phyloP scores from a whole-genome alignment of 768 basidiomycete species.

The Lentinula raphanica region DNA sequence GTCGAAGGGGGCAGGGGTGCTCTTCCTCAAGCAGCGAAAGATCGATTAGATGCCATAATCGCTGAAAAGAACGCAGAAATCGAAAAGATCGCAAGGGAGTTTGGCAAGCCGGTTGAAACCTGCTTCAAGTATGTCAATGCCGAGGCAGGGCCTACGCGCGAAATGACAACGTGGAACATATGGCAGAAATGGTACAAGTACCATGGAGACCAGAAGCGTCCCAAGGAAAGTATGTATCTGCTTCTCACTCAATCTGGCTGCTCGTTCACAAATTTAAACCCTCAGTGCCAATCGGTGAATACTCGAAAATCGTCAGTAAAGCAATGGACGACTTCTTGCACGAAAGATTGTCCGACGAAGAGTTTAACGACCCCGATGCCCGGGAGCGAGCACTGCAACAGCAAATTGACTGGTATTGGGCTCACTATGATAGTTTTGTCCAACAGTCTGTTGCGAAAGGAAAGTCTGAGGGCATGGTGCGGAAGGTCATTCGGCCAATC shows the following conservation, averaged over 20 bases:
- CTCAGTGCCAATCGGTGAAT: background rate
- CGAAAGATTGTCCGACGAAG: background rate
- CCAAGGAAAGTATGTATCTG: background rate
- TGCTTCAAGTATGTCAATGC: background rate
- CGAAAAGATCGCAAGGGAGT: background rate
- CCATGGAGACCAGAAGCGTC: background rate
- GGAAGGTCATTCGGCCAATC: background rate
- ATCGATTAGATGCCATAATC: background rate
- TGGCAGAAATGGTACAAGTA: background rate
- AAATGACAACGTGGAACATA: background rate
- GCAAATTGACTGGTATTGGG: background rate
- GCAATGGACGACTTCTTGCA: background rate
- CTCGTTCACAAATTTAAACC: background rate
- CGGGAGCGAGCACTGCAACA: background rate
- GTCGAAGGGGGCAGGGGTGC: background rate
- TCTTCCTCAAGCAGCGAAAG: background rate
- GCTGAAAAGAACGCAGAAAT: background rate
- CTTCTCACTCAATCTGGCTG: background rate
- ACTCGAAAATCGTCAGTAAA: background rate
- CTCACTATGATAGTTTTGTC: background rate
- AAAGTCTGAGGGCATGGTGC: background rate
- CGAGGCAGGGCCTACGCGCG: background rate
- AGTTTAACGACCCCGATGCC: background rate
- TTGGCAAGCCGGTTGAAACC: background rate
- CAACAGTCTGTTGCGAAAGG: background rate